Conservation (phyloP, 208 protist species). For the Strigomonas culicis region DNA sequence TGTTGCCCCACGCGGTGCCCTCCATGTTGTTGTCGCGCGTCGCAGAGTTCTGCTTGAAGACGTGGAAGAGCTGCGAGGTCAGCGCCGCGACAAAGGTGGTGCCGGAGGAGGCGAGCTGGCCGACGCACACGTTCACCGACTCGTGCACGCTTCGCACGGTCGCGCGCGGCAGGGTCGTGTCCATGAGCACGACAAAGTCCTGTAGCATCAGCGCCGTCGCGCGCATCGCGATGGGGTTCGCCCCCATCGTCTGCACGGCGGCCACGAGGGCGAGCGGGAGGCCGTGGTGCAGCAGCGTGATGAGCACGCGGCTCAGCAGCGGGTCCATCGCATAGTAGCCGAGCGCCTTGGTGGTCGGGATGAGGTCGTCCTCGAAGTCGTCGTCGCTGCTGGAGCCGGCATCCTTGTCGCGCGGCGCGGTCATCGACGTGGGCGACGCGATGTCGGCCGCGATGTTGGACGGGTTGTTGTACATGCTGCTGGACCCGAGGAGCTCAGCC, state of each 20-base stretch:
- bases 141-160: slow-evolving; percentile 76
- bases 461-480: slow-evolving; percentile 5
- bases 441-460: slow-evolving; percentile 7
- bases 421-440: slow-evolving; percentile 16
- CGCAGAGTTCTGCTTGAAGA: slow-evolving; percentile 18
- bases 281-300: slow-evolving; percentile 74
- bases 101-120: slow-evolving; percentile 49
- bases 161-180: slow-evolving; percentile 74
- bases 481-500: slow-evolving; percentile 9
- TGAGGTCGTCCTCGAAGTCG: slow-evolving; percentile 32
- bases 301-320: slow-evolving; percentile 64
- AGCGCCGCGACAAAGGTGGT: slow-evolving; percentile 62
- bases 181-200: slow-evolving; percentile 83
- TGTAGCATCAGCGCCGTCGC: slow-evolving; percentile 73
- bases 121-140: slow-evolving; percentile 69
- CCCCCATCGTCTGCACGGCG: slow-evolving; percentile 46
- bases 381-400: background rate
- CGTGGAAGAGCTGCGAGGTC: slow-evolving; percentile 56
- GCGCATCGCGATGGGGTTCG: slow-evolving; percentile 41
- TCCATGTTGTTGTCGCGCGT: slow-evolving; percentile 14
- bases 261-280: slow-evolving; percentile 79
- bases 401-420: slow-evolving; percentile 2
- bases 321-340: slow-evolving; percentile 84
- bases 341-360: slow-evolving; percentile 81
- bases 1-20: slow-evolving; percentile 9